phyloP scores from a whole-genome alignment of 345 rosid genomes.

The Pelargonium nanum region DNA sequence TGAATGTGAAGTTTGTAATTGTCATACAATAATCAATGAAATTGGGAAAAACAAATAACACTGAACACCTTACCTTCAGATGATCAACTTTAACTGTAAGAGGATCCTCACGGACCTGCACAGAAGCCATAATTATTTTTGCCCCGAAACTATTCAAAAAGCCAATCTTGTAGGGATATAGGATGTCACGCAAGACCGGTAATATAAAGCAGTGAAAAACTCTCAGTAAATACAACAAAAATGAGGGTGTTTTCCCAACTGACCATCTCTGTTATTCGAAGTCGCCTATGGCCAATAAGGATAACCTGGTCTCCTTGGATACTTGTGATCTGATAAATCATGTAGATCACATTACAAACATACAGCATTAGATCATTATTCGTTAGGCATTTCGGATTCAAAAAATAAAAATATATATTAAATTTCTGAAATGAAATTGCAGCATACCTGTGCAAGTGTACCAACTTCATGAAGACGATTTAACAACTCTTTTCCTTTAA shows the following conservation, averaged over 20 bases:
- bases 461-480: slow-evolving; percentile 92
- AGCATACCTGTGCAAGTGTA: slow-evolving; percentile 84
- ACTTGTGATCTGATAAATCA: slow-evolving; percentile 57
- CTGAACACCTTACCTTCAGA: slow-evolving; percentile 50
- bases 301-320: slow-evolving; percentile 90
- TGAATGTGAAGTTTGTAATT: background rate
- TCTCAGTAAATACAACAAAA: no score
- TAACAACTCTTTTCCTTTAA: slow-evolving; percentile 76
- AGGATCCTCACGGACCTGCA: slow-evolving; percentile 81
- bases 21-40: background rate
- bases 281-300: slow-evolving; percentile 91
- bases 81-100: slow-evolving; percentile 96
- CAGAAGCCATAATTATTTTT: background rate
- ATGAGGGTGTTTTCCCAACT: slow-evolving; percentile 11
- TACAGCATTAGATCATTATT: background rate
- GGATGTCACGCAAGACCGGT: background rate
- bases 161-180: no score
- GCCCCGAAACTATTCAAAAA: no score
- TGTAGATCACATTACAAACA: background rate
- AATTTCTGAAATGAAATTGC: slow-evolving; percentile 7
- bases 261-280: slow-evolving; percentile 89
- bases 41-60: slow-evolving; percentile 4
- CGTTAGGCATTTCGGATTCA: no score
- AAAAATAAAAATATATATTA: background rate
- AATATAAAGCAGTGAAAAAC: background rate